These are phyloP conservation scores for Neurospora sp. DNA, from an alignment of 495 filamentous ascomycete species.

Conservation along the genomic window DNA sequence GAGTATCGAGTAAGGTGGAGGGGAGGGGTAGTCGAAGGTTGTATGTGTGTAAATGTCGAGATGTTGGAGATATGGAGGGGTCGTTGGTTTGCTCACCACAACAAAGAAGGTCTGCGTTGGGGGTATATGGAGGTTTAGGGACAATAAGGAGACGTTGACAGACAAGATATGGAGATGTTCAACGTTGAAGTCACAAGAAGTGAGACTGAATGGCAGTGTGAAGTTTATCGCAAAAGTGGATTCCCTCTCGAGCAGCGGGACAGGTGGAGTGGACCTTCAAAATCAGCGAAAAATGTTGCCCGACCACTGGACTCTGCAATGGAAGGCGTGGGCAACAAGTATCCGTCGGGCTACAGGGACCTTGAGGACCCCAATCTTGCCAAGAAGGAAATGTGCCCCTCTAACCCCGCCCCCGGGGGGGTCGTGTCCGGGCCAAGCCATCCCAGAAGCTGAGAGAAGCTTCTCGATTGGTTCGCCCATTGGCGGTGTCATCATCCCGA, in stretches of 20 bases:
- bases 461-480: conserved; percentile 14
- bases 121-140: not conserved
- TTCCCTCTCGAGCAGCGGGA: not conserved
- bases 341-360: not conserved
- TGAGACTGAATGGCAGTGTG: not conserved
- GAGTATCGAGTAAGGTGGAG: not conserved
- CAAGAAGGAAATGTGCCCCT: not conserved
- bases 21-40: not conserved
- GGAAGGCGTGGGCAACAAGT: not conserved
- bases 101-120: not conserved
- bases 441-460: conserved; percentile 19
- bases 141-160: not conserved
- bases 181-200: not conserved
- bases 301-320: conserved; percentile 4
- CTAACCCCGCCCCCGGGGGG: conserved; percentile 20
- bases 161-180: not conserved
- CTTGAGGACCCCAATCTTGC: not conserved
- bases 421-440: conserved; percentile 12
- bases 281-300: conserved; percentile 12
- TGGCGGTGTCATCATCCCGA: not conserved
- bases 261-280: not conserved
- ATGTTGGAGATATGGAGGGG: not conserved
- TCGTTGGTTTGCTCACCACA: not conserved
- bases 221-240: conserved; percentile 5
- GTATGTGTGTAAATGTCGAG: not conserved